Evolutionary conservation across 495 filamentous ascomycete species (phyloP).

Genomic region (Xylaria acuta): DNA sequence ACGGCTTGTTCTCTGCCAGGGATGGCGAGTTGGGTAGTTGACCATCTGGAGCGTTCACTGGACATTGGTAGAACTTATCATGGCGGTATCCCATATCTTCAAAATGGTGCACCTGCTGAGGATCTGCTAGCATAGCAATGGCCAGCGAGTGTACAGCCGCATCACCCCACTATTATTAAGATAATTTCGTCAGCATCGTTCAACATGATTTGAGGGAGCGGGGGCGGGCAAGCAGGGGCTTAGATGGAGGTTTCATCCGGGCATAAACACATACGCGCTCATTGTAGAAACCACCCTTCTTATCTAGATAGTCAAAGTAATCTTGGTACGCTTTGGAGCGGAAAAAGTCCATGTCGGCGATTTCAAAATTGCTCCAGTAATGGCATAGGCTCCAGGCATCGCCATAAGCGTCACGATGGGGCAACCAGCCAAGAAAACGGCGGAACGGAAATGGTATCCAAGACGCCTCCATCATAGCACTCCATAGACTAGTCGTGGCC

Average conservation of each 20-base stretch:
- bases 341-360: slow-evolving; percentile 54
- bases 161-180: slow-evolving; percentile 46
- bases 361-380: slow-evolving; percentile 57
- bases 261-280: slow-evolving; percentile 42
- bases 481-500: slow-evolving; percentile 36
- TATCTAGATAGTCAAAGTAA: slow-evolving; percentile 51
- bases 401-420: slow-evolving; percentile 36
- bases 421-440: slow-evolving; percentile 40
- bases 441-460: slow-evolving; percentile 41
- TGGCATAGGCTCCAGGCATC: slow-evolving; percentile 52
- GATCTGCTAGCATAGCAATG: slow-evolving; percentile 46
- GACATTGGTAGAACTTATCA: slow-evolving; percentile 43
- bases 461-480: slow-evolving; percentile 40
- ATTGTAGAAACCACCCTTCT: slow-evolving; percentile 52
- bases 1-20: slow-evolving; percentile 30
- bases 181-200: slow-evolving; percentile 15
- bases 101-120: slow-evolving; percentile 52
- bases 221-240: not conserved
- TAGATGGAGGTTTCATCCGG: not conserved
- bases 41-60: slow-evolving; percentile 38
- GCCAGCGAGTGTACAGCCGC: slow-evolving; percentile 53
- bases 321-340: slow-evolving; percentile 48
- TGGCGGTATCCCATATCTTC: slow-evolving; percentile 52
- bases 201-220: not conserved
- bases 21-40: slow-evolving; percentile 34